Percentiles rank a stretch among this genome's conserved stretches.
These are phyloP conservation scores for Otatea glauca DNA, from an alignment of 176 grass and related monocot species.

Conservation along the genomic window DNA sequence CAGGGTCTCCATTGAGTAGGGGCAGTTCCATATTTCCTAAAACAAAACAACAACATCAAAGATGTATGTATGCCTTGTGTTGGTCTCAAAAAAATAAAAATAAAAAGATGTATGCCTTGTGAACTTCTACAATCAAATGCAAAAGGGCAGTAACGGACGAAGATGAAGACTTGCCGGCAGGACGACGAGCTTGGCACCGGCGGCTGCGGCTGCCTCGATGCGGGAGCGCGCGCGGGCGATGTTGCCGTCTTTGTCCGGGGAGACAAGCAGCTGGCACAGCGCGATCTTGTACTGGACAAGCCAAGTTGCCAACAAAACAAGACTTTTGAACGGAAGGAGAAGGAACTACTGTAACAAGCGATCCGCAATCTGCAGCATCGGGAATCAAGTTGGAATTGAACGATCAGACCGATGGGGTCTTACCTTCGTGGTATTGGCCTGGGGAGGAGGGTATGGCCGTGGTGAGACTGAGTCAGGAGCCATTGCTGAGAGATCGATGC, in stretches of 20 bases:
- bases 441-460: background rate
- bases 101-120: background rate
- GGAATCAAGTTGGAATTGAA: background rate
- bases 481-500: background rate
- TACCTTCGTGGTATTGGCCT: background rate
- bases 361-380: background rate
- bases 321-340: too few relatives aligned
- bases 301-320: background rate
- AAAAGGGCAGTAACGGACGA: background rate
- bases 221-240: conserved; percentile 50
- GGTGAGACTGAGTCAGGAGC: background rate
- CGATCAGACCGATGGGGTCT: background rate
- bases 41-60: background rate
- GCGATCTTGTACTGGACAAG: conserved; percentile 63
- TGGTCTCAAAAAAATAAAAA: too few relatives aligned
- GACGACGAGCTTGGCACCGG: conserved; percentile 60
- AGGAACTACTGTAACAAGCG: background rate
- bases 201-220: conserved; percentile 46
- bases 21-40: conserved; percentile 74
- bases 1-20: conserved; percentile 56
- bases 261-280: conserved; percentile 60
- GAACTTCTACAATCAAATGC: background rate
- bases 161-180: conserved; percentile 51
- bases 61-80: too few relatives aligned
- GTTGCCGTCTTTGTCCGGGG: conserved; percentile 54